Base-by-base conservation (phyloP, 1,284 basidiomycete species). In the Rhodotorula sp. region DNA sequence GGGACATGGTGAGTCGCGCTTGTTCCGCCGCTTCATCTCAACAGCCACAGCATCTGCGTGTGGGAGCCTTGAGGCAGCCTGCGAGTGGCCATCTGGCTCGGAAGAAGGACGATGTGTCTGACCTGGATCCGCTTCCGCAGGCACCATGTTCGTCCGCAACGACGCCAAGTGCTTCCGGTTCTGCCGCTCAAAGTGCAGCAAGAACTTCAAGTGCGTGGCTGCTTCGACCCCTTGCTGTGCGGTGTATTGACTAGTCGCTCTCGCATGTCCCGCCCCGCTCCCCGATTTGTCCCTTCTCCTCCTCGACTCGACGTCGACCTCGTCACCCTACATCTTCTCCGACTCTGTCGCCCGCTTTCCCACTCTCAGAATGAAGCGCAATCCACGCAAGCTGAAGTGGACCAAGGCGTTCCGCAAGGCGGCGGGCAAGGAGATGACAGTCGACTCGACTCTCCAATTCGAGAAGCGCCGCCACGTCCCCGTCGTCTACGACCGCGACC, bases 371-470 rank as follows among this genome's bases (percentile, higher is more conserved):
- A 97, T 99, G 95, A 99, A 99, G 85, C 90, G 96, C 61, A 99
- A 99, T 83, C 96, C 96, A 59, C 88, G 96, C 74, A 99, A 99
- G 83, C 94, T 99, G 61, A 87, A 92, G 78, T 99, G 96, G 96
- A 99, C 96, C 64, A 99, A 99, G 83, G 96, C 96, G 24, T 99
- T 99, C 87, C 87, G 96, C 77, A 97, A 95, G 81, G 93, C 96
- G 32, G 92, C 94, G 68, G 96, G 96, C 74, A 99, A 99, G 84
- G 96, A 99, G 84, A 99, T 99, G 96, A 95, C 92, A 20, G 91
- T 99, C 78, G 96, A 99, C 83, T 91, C 94, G 1, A 99, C 95
- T 3, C 92, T 98, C 80, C 94, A 98, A 80, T 99, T 99, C 80
- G 96, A 99, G 85, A 99, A 99, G 84, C 89, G 96, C 76, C 88